Evolutionary conservation across 2,329 filamentous ascomycete genomes (phyloP).

Genomic region (Graphiopsis chlorocephala): DNA sequence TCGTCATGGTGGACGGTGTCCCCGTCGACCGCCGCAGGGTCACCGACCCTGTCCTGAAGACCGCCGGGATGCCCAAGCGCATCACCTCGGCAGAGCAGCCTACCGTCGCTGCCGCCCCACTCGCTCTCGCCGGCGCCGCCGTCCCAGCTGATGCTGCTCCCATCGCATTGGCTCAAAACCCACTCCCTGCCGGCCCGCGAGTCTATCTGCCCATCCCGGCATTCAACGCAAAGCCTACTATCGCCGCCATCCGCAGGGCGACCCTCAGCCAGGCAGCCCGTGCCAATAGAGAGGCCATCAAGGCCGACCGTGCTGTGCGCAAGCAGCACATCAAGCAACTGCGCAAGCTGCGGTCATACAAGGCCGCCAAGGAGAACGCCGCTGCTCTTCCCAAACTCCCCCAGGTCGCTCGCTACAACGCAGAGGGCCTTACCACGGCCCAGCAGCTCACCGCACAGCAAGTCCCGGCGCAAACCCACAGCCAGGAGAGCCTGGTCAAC

Average conservation of each 20-base stretch:
- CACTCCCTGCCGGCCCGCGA: neutral
- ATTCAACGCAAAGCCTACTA: neutral
- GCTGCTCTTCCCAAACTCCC: neutral
- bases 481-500: neutral
- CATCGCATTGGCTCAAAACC: neutral
- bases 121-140: neutral
- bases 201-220: neutral
- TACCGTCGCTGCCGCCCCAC: neutral
- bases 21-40: neutral
- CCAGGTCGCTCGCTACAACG: neutral
- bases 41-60: neutral
- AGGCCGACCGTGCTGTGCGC: neutral
- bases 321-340: neutral
- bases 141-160: neutral
- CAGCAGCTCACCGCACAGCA: neutral
- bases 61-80: neutral
- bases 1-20: neutral
- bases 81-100: neutral
- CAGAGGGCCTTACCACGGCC: neutral
- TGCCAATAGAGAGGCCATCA: neutral
- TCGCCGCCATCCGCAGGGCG: neutral
- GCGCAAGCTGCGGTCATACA: neutral
- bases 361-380: neutral
- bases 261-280: neutral
- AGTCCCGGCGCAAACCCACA: neutral